Percentiles rank a stretch among this genome's conserved stretches.
These are phyloP conservation scores for Wickerhamiella infanticola DNA, from an alignment of 1,139 yeast species.

Conservation along the genomic window DNA sequence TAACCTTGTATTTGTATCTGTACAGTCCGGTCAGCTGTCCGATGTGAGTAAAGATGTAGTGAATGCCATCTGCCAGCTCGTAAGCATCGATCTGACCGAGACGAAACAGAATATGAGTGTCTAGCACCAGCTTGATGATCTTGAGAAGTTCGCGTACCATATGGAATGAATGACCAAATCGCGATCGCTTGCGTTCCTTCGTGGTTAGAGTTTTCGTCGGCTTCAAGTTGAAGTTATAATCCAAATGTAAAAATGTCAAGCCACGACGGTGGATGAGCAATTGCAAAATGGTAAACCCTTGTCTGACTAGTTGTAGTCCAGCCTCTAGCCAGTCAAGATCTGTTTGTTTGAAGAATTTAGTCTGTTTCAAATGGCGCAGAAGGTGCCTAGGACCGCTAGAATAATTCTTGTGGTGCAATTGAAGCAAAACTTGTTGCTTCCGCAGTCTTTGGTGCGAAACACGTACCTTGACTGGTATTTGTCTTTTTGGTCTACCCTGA, in stretches of 20 bases:
- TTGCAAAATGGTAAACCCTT: slow-evolving; percentile 89
- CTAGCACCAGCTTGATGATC: slow-evolving; percentile 70
- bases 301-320: slow-evolving; percentile 81
- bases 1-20: slow-evolving; percentile 89
- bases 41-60: slow-evolving; percentile 77
- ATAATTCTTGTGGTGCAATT: slow-evolving; percentile 27
- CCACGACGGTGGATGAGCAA: slow-evolving; percentile 83
- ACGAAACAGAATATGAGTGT: slow-evolving; percentile 83
- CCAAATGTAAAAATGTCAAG: slow-evolving; percentile 79
- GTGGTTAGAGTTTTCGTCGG: slow-evolving; percentile 95
- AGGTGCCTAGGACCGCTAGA: slow-evolving; percentile 33
- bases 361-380: slow-evolving; percentile 51
- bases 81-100: slow-evolving; percentile 84
- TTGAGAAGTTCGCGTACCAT: slow-evolving; percentile 77
- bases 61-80: slow-evolving; percentile 87
- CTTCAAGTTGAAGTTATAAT: slow-evolving; percentile 86
- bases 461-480: slow-evolving; percentile 57
- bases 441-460: slow-evolving; percentile 71
- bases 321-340: slow-evolving; percentile 98
- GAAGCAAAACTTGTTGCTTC: slow-evolving; percentile 18
- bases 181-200: slow-evolving; percentile 85
- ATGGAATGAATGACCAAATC: slow-evolving; percentile 96
- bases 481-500: slow-evolving; percentile 36
- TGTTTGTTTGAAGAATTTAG: slow-evolving; percentile 84
- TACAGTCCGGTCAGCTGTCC: slow-evolving; percentile 96